Base-by-base conservation (phyloP, 1,284 basidiomycete genomes). In the Phenoliferia sp. region DNA sequence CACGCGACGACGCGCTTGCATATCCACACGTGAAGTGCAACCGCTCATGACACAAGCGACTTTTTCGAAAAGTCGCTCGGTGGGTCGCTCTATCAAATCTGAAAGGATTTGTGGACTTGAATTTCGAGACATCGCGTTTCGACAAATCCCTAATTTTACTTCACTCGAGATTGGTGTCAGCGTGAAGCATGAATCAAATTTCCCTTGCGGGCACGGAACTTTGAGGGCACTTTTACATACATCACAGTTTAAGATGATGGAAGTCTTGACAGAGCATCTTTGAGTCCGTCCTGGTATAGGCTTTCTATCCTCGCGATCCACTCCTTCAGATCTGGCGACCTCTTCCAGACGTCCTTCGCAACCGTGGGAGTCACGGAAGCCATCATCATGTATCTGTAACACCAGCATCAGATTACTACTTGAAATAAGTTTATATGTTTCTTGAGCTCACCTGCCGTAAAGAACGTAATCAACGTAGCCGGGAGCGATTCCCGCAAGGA, bases 381-480 rank as follows among this genome's bases (percentile, higher is more conserved):
- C 68, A 69, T 69, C 68, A 69, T 66, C 44, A 62, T 59, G 39
- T 69, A 69, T 3, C 66, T 64, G 32, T 32, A n/a, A 16, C 7
- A 26, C 31, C 17, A 31, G 31, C 29, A 26, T 52, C 22, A 52
- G 48, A n/a, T 19, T 52, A 26, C 22, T 7, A 52, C 48, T n/a
- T 7, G 6, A 34, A 22, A 19, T 59, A 9, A 31, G 3, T 33
- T 34, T 32, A 19, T 59, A 10, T 10, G 29, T 34, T 2, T 59
- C n/a, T n/a, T n/a, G n/a, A n/a, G 9, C 64, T 31, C 7, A 66
- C 65, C 67, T 36, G 2, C 65, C 63, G 31, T 66, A 69, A 0
- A 52, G 56, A 33, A 69, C 17, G 34, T 64, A 69, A 54, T 69
- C 68, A 29, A 64, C 68, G 32, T 64, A 69, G 2, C 68, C 65